phyloP scores from a whole-genome alignment of 768 basidiomycete genomes.

The Amanita thiersii region DNA sequence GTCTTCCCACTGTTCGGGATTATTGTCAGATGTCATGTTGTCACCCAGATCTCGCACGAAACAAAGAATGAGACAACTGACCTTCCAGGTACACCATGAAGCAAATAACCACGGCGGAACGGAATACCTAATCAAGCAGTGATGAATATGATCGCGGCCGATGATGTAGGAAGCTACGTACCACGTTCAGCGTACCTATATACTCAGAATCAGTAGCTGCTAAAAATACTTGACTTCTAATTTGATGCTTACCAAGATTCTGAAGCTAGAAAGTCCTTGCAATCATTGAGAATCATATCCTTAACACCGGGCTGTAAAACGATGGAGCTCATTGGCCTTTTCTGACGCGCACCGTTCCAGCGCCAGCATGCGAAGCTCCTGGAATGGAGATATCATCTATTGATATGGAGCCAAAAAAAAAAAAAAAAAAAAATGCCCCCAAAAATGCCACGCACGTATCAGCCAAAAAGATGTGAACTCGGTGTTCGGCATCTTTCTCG shows the following conservation, averaged over 20 bases:
- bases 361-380: conserved; percentile 76
- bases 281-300: conserved; percentile 84
- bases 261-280: conserved; percentile 76
- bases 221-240: conserved; percentile 8
- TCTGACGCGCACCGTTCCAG: conserved; percentile 84
- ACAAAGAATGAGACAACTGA: conserved; percentile 19
- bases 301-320: conserved; percentile 85
- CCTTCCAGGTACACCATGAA: conserved; percentile 86
- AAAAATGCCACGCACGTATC: too few relatives aligned
- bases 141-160: conserved; percentile 12
- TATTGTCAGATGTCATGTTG: conserved; percentile 6
- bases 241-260: conserved; percentile 65
- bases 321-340: conserved; percentile 89
- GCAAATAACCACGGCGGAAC: conserved; percentile 78
- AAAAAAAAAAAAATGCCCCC: conserved; percentile 24
- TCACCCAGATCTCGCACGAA: conserved; percentile 3
- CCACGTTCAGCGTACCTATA: conserved; percentile 86
- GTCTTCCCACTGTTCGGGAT: conserved; percentile 61
- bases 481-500: conserved; percentile 86
- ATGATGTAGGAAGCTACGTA: conserved; percentile 24
- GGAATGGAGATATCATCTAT: conserved; percentile 9
- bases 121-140: conserved; percentile 55
- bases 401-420: conserved; percentile 8
- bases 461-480: conserved; percentile 83
- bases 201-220: conserved; percentile 13